A percentile compares a stretch with the other conserved stretches of the same genome.
These are phyloP conservation scores for Tephrocybe sp. DNA, from an alignment of 768 basidiomycete species.

Conservation along the genomic window DNA sequence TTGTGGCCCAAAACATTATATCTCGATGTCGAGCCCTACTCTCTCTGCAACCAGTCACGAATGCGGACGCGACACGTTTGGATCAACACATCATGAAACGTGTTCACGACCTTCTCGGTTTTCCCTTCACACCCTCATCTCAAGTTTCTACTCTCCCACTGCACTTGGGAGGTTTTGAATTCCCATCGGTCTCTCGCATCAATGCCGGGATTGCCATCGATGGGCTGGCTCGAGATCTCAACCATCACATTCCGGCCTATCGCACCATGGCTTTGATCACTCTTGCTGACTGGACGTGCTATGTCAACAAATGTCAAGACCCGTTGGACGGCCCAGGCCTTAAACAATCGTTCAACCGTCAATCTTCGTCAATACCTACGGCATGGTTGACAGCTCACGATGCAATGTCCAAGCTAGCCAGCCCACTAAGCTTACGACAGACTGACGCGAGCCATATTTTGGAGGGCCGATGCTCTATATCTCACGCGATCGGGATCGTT, in stretches of 20 bases:
- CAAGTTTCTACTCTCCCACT: conserved; percentile 12
- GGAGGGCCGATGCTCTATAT: conserved; percentile 11
- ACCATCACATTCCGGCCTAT: conserved; percentile 21
- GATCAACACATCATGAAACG: conserved; percentile 12
- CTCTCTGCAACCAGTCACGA: conserved; percentile 22
- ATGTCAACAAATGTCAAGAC: conserved; percentile 3
- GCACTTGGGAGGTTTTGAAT: conserved; percentile 17
- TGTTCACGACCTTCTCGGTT: conserved; percentile 20
- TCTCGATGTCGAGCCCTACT: conserved; percentile 17
- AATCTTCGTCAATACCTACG: no score
- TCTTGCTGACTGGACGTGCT: conserved; percentile 17
- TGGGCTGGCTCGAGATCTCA: conserved; percentile 22
- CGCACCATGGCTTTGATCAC: conserved; percentile 16
- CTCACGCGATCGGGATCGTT: conserved; percentile 3
- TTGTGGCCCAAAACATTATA: conserved; percentile 20
- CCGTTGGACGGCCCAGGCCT: conserved; percentile 7
- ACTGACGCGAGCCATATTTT: conserved; percentile 2
- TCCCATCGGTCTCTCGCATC: conserved; percentile 19
- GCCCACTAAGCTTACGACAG: background rate
- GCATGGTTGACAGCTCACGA: no score
- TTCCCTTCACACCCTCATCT: conserved; percentile 14
- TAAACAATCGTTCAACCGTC: conserved; percentile 2
- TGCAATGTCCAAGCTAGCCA: no score
- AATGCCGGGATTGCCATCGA: conserved; percentile 17
- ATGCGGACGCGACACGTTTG: conserved; percentile 12